Base-by-base conservation (phyloP, 805 yeast species). In the Nakazawaea wyomingensis region DNA sequence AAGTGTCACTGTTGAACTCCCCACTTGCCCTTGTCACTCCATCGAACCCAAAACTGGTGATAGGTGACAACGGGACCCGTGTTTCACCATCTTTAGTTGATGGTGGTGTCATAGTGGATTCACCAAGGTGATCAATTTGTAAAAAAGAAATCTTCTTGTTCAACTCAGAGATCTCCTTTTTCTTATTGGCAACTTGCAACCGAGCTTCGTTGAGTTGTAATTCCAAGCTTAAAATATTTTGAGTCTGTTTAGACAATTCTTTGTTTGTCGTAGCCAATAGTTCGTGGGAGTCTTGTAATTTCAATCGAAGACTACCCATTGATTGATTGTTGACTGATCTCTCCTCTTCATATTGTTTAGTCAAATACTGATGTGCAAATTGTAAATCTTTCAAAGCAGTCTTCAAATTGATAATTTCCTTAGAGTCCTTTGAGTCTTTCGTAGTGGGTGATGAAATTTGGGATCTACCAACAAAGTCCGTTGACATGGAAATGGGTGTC, bases 331-430 rank as follows among this genome's bases (percentile, higher is more conserved):
- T 76, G 47, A 73, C 75, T 13, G 72, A 71, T 44, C 84, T 69
- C 43, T 84, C 85, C 47, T 78, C 76, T 49, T 81, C 85, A 52
- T 73, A 84, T 51, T 82, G 85, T 54, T 78, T 77, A 2, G 82
- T 71, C 43, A 84, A 62, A 54, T 81, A 84, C 47, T 72, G 78
- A 57, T 83, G 88, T 2, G 88, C 83, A 55, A 84, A 75, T 50
- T 82, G 80, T 41, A 84, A 65, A 56, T 84, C 93, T 44, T 69
- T 73, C 39, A 84, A 63, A 0, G 89, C 88, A 0, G 83, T 76
- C 49, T 69, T 71, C 52, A 75, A 63, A 16, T 8, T 8, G 18
- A 30, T 17, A 9, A 34, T 28, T 18, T 44, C 47, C 18, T 35
- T 44, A 8, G 37, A 29, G 20, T 44, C 47, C 18, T 35, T 44